Conservation (phyloP, 306 rosid genomes). For the Prunus salicina region DNA sequence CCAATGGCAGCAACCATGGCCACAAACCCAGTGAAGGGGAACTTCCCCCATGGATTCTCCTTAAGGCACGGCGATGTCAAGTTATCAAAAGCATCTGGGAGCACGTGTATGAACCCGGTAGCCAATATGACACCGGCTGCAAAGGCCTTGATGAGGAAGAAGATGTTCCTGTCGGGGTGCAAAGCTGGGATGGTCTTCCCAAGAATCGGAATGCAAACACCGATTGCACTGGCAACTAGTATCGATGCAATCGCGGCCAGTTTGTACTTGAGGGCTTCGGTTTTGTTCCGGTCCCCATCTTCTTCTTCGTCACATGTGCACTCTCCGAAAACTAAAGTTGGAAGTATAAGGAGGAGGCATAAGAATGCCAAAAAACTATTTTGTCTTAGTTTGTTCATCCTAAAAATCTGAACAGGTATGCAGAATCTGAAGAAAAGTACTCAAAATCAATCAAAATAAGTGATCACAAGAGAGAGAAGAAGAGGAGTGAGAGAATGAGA, state of each 20-base stretch:
- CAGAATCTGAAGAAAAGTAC: too few relatives aligned
- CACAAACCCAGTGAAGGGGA: conserved; percentile 80
- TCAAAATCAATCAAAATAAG: background rate
- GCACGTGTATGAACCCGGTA: conserved; percentile 76
- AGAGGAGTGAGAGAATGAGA: background rate
- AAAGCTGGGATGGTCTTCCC: conserved; percentile 59
- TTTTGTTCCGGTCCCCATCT: conserved; percentile 2
- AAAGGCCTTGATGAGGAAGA: conserved; percentile 63
- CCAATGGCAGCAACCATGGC: conserved; percentile 79
- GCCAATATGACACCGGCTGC: conserved; percentile 79
- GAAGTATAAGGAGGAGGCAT: conserved; percentile 17
- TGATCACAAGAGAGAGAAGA: background rate
- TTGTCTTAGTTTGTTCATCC: conserved; percentile 1
- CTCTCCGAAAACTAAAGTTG: conserved; percentile 25
- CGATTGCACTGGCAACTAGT: conserved; percentile 47
- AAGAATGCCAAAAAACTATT: background rate
- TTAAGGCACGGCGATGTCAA: conserved; percentile 43
- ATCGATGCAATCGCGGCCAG: conserved; percentile 52
- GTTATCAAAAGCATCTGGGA: conserved; percentile 61
- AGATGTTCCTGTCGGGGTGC: conserved; percentile 52
- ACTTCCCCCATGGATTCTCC: conserved; percentile 53
- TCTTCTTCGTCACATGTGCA: conserved; percentile 38
- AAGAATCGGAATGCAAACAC: conserved; percentile 55
- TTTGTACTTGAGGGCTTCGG: conserved; percentile 42
- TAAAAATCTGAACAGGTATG: background rate